A percentile compares a stretch with the other conserved stretches of the same genome.
Conservation (phyloP, 129 eudicot species). For the Lactuca sativa region DNA sequence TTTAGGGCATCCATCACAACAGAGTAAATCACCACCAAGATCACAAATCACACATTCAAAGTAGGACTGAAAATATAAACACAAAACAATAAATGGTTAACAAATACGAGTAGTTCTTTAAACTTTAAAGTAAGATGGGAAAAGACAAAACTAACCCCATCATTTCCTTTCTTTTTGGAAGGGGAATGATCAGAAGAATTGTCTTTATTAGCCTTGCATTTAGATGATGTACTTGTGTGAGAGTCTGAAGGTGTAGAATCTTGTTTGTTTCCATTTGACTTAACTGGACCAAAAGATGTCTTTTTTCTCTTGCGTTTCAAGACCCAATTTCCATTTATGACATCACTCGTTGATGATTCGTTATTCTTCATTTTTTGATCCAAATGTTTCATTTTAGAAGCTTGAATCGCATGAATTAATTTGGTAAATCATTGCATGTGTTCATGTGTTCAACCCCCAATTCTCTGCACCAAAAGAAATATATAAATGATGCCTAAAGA, state of each 20-base stretch:
- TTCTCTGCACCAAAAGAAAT: constrained; percentile 17
- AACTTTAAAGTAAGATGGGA: neutral
- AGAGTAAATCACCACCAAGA: constrained; percentile 83
- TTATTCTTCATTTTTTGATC: constrained; percentile 63
- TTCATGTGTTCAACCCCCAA: constrained; percentile 21
- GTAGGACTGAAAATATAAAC: constrained; percentile 47
- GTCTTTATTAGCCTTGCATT: constrained; percentile 34
- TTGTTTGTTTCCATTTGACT: constrained; percentile 41
- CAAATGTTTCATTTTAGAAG: constrained; percentile 12
- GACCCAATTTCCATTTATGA: constrained; percentile 75
- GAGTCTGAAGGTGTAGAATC: constrained; percentile 41
- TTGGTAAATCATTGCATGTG: constrained; percentile 19
- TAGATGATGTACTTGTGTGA: constrained; percentile 37
- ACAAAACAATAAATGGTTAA: neutral
- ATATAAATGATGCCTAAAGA: neutral
- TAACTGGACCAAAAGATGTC: constrained; percentile 48
- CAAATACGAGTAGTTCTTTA: neutral
- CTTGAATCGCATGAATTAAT: neutral
- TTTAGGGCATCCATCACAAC: constrained; percentile 76
- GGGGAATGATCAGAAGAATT: constrained; percentile 34
- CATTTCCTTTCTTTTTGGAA: constrained; percentile 73
- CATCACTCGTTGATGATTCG: constrained; percentile 41
- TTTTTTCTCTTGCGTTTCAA: constrained; percentile 77
- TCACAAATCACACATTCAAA: constrained; percentile 78
- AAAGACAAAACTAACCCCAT: constrained; percentile 56